Evolutionary conservation across 805 yeast species (phyloP).

Genomic region (Candida montana): DNA sequence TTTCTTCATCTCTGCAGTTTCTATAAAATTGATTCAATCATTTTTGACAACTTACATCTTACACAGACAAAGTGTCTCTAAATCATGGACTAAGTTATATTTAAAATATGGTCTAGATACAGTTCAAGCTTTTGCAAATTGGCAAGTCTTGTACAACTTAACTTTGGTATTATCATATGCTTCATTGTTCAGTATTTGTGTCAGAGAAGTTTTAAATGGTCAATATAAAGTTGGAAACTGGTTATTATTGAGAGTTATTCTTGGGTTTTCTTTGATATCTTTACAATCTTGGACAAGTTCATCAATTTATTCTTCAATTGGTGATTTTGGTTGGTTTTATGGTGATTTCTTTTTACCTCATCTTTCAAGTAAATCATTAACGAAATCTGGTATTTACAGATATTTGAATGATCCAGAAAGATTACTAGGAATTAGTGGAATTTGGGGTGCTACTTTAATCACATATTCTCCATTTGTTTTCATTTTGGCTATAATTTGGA

Average conservation of each 20-base stretch:
- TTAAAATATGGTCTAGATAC: conserved; percentile 61
- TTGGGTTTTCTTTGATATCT: conserved; percentile 50
- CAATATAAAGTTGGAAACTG: conserved; percentile 32
- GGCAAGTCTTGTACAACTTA: conserved; percentile 61
- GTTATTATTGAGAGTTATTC: conserved; percentile 47
- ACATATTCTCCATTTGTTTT: conserved; percentile 47
- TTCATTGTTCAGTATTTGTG: conserved; percentile 37
- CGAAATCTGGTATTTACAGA: conserved; percentile 77
- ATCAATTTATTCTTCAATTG: conserved; percentile 65
- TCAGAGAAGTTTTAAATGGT: conserved; percentile 27
- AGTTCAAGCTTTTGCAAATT: conserved; percentile 61
- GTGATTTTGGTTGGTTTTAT: conserved; percentile 86
- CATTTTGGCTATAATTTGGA: conserved; percentile 58
- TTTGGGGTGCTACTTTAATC: conserved; percentile 66
- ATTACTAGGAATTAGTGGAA: conserved; percentile 69
- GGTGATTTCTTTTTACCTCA: conserved; percentile 76
- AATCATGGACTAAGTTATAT: conserved; percentile 60
- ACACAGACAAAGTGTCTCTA: conserved; percentile 51
- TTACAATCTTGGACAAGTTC: conserved; percentile 66
- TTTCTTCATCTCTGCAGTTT: conserved; percentile 29
- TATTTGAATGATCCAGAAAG: conserved; percentile 82
- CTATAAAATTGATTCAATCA: conserved; percentile 48
- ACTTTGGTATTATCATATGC: conserved; percentile 52
- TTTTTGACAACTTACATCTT: conserved; percentile 46
- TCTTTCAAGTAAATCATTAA: conserved; percentile 43